Evolutionary conservation across 495 filamentous ascomycete genomes (phyloP), one percentile per base, ranked within the genome.

Genomic region (Penicillium daleae): DNA sequence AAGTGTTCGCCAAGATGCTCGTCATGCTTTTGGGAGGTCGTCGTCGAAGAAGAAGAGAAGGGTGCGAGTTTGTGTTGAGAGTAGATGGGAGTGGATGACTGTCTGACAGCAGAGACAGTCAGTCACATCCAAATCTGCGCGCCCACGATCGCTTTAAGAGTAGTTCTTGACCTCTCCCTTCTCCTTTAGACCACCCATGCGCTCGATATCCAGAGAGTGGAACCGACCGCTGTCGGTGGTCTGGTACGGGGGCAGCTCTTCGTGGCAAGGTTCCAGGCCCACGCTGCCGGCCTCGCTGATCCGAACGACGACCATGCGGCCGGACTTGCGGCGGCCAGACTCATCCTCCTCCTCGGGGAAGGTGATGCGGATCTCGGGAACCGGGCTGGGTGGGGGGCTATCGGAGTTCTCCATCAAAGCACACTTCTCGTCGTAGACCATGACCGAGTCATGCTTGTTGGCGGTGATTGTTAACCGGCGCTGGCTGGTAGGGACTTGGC

Each of bases 311-410:
- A 99, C 90, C 27, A 97, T 90, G 10, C 92, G 85, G 29, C 93
- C 93, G 52, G 89, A 93, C 79, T 89, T 91, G 61, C 85, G 85
- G 74, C 90, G 90, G 58, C 96, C 96, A 39, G 78, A 71, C 48
- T 88, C 86, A 66, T 97, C 90, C 68, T 93, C 94, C 82, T 98
- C 94, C 66, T 99, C 95, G 15, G 95, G 95, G 80, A 99, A 97
- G 0, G 95, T 99, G 71, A 99, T 97, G 74, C 93, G 92, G 70
- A 99, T 99, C 77, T 97, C 92, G 12, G 95, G 95, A 13, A 98
- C 86, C n/a, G 92, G 91, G 59, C 91, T 93, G 49, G 88, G 75
- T 29, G 93, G 92, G 17, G 92, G 91, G 44, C 85, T 87, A 49
- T 83, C 82, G 24, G 91, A 90, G 73, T 89, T 89, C 46, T 86